Evolutionary conservation across 2,329 filamentous ascomycete genomes (phyloP).

Genomic region (Neodidymelliopsis sp.): DNA sequence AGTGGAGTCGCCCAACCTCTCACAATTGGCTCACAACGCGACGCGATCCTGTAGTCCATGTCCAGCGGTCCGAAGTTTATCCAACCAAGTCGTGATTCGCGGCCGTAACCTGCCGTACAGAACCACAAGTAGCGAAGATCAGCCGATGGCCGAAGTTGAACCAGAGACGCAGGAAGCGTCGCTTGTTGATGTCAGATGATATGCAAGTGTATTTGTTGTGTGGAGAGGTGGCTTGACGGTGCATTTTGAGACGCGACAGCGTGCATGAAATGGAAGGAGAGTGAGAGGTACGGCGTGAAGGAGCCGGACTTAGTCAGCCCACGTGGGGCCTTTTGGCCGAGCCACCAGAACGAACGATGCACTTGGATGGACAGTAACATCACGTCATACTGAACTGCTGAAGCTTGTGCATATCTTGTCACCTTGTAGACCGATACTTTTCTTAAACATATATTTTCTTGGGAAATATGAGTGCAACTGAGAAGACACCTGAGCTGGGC

Average conservation of each 20-base stretch:
- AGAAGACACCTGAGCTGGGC: conserved; percentile 35
- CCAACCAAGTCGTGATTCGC: conserved; percentile 20
- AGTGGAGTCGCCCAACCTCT: conserved; percentile 21
- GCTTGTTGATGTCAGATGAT: conserved; percentile 13
- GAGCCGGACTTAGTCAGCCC: background rate
- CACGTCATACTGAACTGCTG: background rate
- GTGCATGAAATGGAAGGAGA: background rate
- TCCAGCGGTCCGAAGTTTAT: conserved; percentile 27
- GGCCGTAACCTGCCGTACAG: background rate
- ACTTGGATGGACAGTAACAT: conserved; percentile 9
- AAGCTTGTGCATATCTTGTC: background rate
- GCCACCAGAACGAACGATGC: background rate
- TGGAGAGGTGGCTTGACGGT: background rate
- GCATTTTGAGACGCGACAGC: conserved; percentile 1
- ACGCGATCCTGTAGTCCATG: conserved; percentile 5
- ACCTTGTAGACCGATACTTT: no score
- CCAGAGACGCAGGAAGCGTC: conserved; percentile 11
- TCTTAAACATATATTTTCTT: no score
- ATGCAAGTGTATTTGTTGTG: background rate
- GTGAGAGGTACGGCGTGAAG: background rate
- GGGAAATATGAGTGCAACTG: conserved; percentile 30
- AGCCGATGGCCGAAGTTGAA: conserved; percentile 9
- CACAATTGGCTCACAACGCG: conserved; percentile 19
- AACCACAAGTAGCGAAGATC: background rate
- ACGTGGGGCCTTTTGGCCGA: conserved; percentile 6